These are phyloP conservation scores for Hemileccinum impolitum DNA, from an alignment of 768 basidiomycete genomes.

Conservation along the genomic window DNA sequence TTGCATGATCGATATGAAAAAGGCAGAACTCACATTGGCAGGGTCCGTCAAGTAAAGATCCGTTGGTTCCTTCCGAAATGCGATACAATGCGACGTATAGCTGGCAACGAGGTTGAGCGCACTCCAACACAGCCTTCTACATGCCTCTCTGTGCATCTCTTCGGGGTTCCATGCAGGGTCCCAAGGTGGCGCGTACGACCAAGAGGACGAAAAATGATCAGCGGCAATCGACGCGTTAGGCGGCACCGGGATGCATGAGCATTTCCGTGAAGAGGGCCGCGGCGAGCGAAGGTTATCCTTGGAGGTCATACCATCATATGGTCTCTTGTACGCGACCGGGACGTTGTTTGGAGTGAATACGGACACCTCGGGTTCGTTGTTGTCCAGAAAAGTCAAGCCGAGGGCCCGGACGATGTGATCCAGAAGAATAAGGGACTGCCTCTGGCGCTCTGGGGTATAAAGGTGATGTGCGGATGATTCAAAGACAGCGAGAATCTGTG, in stretches of 20 bases:
- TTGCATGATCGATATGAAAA: conserved; percentile 4
- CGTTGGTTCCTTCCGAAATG: conserved; percentile 56
- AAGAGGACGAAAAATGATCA: conserved; percentile 40
- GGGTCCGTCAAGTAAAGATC: conserved; percentile 61
- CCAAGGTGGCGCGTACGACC: conserved; percentile 59
- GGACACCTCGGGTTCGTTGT: conserved; percentile 49
- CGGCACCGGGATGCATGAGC: conserved; percentile 45
- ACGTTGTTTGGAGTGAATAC: conserved; percentile 49
- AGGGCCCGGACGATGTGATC: conserved; percentile 63
- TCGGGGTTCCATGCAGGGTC: conserved; percentile 50
- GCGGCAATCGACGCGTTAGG: conserved; percentile 29
- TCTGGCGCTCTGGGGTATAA: conserved; percentile 53
- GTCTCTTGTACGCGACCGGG: conserved; percentile 42
- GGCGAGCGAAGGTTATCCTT: conserved; percentile 29
- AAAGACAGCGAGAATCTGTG: conserved; percentile 71
- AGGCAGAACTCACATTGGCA: conserved; percentile 50
- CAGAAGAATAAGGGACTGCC: conserved; percentile 50
- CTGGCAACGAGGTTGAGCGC: conserved; percentile 65
- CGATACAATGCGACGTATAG: conserved; percentile 66
- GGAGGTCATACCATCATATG: conserved; percentile 24
- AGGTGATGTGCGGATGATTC: conserved; percentile 72
- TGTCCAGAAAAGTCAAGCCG: conserved; percentile 55
- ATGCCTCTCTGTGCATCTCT: conserved; percentile 65
- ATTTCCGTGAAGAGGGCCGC: conserved; percentile 34
- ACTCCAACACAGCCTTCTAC: conserved; percentile 74